A percentile compares a stretch with the other conserved stretches of the same genome.
phyloP scores from a whole-genome alignment of 2,329 filamentous ascomycete species.

The Alternaria viburni region DNA sequence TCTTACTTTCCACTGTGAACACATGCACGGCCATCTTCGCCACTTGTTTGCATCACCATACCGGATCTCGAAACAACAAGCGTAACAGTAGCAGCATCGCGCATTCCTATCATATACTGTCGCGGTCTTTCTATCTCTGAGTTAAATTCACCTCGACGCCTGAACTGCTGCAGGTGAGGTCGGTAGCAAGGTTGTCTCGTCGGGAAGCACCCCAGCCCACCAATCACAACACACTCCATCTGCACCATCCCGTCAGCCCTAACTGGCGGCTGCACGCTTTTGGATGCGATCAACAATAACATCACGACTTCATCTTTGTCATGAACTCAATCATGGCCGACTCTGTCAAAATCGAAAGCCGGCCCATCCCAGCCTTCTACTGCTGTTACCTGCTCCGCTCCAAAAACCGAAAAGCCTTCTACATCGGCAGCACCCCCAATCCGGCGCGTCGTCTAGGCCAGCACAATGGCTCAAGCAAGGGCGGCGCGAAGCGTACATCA shows the following conservation, averaged over 20 bases:
- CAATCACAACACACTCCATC: slow-evolving; percentile 19
- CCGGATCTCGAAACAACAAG: background rate
- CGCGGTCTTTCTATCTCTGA: background rate
- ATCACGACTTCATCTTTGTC: slow-evolving; percentile 4
- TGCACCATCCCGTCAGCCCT: slow-evolving; percentile 24
- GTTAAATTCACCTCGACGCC: background rate
- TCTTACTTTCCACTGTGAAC: background rate
- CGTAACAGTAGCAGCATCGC: background rate
- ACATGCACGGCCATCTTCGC: background rate
- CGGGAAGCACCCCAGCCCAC: slow-evolving; percentile 14
- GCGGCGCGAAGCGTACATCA: slow-evolving; percentile 81
- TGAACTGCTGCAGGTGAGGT: slow-evolving; percentile 20
- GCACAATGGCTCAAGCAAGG: slow-evolving; percentile 85
- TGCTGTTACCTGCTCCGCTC: slow-evolving; percentile 93
- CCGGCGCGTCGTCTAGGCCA: slow-evolving; percentile 84
- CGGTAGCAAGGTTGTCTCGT: slow-evolving; percentile 27
- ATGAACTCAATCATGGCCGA: slow-evolving; percentile 9
- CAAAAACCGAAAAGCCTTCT: slow-evolving; percentile 73
- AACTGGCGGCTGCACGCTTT: slow-evolving; percentile 18
- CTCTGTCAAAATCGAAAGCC: slow-evolving; percentile 27
- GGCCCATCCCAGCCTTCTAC: slow-evolving; percentile 81
- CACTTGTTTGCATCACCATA: background rate
- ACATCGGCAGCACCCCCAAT: slow-evolving; percentile 91
- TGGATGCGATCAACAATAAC: slow-evolving; percentile 22
- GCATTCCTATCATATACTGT: background rate